Conservation (phyloP, 2,329 filamentous ascomycete species). For the Alternaria consortialis region DNA sequence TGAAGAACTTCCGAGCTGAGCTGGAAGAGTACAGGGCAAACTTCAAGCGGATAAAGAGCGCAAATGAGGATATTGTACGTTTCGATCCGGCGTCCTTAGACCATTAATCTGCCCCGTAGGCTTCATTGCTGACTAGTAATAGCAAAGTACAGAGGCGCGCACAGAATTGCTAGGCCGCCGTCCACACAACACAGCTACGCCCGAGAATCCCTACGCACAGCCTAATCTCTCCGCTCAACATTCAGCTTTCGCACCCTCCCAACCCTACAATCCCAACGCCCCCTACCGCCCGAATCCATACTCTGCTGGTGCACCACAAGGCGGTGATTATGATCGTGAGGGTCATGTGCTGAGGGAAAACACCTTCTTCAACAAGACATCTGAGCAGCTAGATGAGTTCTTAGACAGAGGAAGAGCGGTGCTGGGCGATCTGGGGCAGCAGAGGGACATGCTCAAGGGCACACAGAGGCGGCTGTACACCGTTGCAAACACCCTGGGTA, state of each 20-base stretch:
- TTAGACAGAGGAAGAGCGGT: conserved; percentile 91
- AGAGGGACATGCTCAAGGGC: conserved; percentile 93
- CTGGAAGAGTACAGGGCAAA: conserved; percentile 80
- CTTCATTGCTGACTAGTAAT: conserved; percentile 11
- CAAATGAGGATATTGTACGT: conserved; percentile 75
- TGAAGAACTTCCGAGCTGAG: conserved; percentile 85
- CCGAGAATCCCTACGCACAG: conserved; percentile 88
- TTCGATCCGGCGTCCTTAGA: conserved; percentile 1
- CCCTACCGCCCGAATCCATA: conserved; percentile 55
- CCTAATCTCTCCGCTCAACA: conserved; percentile 32
- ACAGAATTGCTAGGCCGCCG: conserved; percentile 85
- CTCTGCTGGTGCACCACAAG: conserved; percentile 42
- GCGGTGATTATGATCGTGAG: conserved; percentile 73
- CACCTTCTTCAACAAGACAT: conserved; percentile 82
- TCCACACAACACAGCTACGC: conserved; percentile 78
- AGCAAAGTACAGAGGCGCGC: conserved; percentile 72
- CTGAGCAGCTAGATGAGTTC: conserved; percentile 90
- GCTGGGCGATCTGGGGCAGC: conserved; percentile 84
- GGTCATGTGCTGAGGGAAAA: conserved; percentile 88
- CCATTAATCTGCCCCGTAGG: not conserved
- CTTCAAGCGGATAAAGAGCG: conserved; percentile 79
- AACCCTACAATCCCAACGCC: conserved; percentile 39
- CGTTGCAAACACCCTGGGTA: conserved; percentile 90
- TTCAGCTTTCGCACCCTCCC: conserved; percentile 45
- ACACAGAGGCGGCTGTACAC: conserved; percentile 91